Evolutionary conservation across 1,139 yeast genomes (phyloP), one percentile per base, ranked within the genome.

Genomic region (Geotrichum bryndzae): DNA sequence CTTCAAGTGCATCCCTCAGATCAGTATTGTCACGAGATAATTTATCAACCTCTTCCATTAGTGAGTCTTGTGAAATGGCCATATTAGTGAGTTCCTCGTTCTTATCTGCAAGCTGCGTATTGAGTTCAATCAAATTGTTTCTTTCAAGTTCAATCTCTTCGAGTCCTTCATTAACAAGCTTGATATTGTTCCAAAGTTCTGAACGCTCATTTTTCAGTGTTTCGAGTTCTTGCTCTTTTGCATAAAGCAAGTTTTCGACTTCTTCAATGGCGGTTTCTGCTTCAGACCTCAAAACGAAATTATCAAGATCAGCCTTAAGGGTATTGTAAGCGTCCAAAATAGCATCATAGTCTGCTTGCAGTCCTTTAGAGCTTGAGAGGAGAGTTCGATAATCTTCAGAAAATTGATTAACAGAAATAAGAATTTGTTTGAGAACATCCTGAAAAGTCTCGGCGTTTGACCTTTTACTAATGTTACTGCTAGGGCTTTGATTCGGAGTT

Each of bases 231-330:
- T 46, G 51, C 13, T 61, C 62, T 27, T 57, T 51, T 56, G 54
- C 64, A n/a, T 52, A 62, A 25, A 61, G 52, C 48, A 41, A 25
- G 7, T 25, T 22, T 53, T 54, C 59, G 3, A 46, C 46, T 54
- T 57, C 58, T n/a, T 60, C 56, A 33, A 54, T 41, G 11, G 58
- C 57, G 1, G 53, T n/a, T 38, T 58, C 60, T 8, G 54, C 59
- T 18, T 57, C 60, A 6, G 54, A 6, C 15, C 62, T 50, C n/a
- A 31, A 11, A 33, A 57, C 60, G 29, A 23, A 51, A 15, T 56
- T 53, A 3, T 57, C 57, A 11, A 54, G 51, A 6, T 60, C 58
- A 22, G 27, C 22, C 33, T 55, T 54, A 18, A 60, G 23, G 13
- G 38, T 41, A 6, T 27, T 23, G 31, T 60, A 54, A 5, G 51